phyloP scores from a whole-genome alignment of 805 yeast species.

The Wickerhamomyces chaumierensis region DNA sequence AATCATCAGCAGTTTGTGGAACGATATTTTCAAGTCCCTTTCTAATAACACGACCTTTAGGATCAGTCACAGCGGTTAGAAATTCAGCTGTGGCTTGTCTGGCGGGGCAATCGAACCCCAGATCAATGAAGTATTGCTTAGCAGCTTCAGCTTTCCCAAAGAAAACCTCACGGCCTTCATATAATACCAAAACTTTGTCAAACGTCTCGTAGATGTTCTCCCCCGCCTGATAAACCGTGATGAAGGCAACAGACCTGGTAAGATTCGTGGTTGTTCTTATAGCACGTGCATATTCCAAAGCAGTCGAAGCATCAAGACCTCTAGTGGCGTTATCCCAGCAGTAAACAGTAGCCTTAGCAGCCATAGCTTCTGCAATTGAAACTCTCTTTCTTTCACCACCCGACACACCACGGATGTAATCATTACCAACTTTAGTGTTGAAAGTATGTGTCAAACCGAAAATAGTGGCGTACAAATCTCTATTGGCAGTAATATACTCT shows the following conservation, averaged over 20 bases:
- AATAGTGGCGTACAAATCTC: slow-evolving; percentile 36
- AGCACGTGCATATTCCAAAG: slow-evolving; percentile 59
- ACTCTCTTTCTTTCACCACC: slow-evolving; percentile 85
- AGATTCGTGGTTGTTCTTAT: slow-evolving; percentile 49
- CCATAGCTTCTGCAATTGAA: slow-evolving; percentile 65
- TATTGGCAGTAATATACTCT: slow-evolving; percentile 34
- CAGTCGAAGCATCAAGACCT: slow-evolving; percentile 78
- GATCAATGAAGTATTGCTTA: slow-evolving; percentile 42
- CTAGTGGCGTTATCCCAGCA: slow-evolving; percentile 79
- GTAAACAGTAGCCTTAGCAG: slow-evolving; percentile 48
- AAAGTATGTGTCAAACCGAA: slow-evolving; percentile 51
- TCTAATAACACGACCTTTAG: slow-evolving; percentile 41
- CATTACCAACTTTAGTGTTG: slow-evolving; percentile 51
- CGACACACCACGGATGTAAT: slow-evolving; percentile 57
- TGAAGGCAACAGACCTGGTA: slow-evolving; percentile 46
- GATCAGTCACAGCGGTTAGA: slow-evolving; percentile 59
- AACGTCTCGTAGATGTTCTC: slow-evolving; percentile 55
- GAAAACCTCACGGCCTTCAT: slow-evolving; percentile 51
- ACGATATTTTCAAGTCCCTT: slow-evolving; percentile 39
- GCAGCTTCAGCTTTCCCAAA: slow-evolving; percentile 49
- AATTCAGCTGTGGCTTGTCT: slow-evolving; percentile 67
- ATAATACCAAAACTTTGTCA: slow-evolving; percentile 50
- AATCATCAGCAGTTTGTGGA: slow-evolving; percentile 54
- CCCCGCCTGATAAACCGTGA: slow-evolving; percentile 63
- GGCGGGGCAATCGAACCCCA: slow-evolving; percentile 56